Base-by-base conservation (phyloP, 352 stramenopile species). In the Phytophthora cryptogea region DNA sequence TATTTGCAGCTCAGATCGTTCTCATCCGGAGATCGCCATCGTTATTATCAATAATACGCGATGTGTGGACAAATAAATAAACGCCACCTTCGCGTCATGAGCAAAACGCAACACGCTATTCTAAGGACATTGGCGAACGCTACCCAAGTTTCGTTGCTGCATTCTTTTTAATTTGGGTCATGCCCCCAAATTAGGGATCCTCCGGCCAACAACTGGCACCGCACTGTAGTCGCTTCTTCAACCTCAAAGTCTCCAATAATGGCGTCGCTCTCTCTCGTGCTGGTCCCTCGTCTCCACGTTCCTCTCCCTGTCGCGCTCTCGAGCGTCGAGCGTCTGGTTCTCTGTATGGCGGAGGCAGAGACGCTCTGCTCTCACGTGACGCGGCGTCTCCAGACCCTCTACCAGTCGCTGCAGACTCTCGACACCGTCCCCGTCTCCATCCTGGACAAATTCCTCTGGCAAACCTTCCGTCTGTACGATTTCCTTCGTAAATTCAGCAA, bases 381-480 rank as follows among this genome's bases (percentile, higher is more conserved):
- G 14, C 17, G 7, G 9, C 54, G 54, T 10, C n/a, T 62, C n/a
- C 8, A 26, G 2, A 32, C 8, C 4, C 23, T 62, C 17, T 54
- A 36, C 44, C n/a, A 27, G 10, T 8, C 23, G 4, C 44, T 62
- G 27, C 26, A 20, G 5, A 0, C 26, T 4, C 3, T 43, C 6
- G 43, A 46, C 17, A 8, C 35, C 2, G 14, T 48, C 1, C 35
- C 43, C 44, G 39, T 17, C 4, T 30, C 35, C 9, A 13, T 36
- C 7, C 11, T 62, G 44, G 44, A 54, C 44, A 54, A 62, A 17
- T 62, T 62, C 17, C 43, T 54, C 1, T 62, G 54, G 54, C 54
- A 62, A 23, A 48, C 36, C 33, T 62, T 62, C 44, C 43, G 54
- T 4, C 39, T 62, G 10, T 44, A 50, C 44, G 44, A 62, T 11